Evolutionary conservation across 2,329 filamentous ascomycete species (phyloP).

Genomic region (Cercospora sesami): DNA sequence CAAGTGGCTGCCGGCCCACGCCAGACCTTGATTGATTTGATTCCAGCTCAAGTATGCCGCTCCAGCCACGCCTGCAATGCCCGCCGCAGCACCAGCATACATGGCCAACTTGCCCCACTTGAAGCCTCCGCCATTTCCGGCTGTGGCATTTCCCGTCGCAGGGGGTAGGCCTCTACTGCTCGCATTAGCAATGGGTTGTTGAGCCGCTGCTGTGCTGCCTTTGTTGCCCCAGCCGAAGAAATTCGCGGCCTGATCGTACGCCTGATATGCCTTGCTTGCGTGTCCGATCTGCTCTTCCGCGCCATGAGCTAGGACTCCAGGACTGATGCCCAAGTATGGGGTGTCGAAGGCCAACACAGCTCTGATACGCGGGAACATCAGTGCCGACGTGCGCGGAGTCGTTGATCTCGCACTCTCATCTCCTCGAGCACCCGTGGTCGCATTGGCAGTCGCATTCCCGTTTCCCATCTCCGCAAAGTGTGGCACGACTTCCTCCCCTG

Average conservation of each 20-base stretch:
- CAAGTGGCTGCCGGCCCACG: slow-evolving; percentile 85
- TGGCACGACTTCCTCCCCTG: slow-evolving; percentile 61
- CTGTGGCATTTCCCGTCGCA: slow-evolving; percentile 18
- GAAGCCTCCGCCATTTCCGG: slow-evolving; percentile 35
- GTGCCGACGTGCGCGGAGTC: slow-evolving; percentile 21
- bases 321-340: slow-evolving; percentile 79
- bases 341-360: slow-evolving; percentile 65
- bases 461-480: slow-evolving; percentile 7
- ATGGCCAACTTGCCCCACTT: slow-evolving; percentile 66
- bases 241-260: slow-evolving; percentile 62
- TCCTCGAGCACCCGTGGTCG: slow-evolving; percentile 1
- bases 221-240: slow-evolving; percentile 51
- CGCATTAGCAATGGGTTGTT: slow-evolving; percentile 29
- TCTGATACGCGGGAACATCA: slow-evolving; percentile 93
- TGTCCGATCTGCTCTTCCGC: slow-evolving; percentile 84
- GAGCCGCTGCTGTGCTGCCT: slow-evolving; percentile 19
- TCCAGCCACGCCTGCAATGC: slow-evolving; percentile 77
- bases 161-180: slow-evolving; percentile 37
- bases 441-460: slow-evolving; percentile 2
- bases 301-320: slow-evolving; percentile 78
- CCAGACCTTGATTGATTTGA: slow-evolving; percentile 71
- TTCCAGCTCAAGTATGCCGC: slow-evolving; percentile 85
- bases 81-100: slow-evolving; percentile 77
- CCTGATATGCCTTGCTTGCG: slow-evolving; percentile 67
- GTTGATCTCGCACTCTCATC: slow-evolving; percentile 21